Base-by-base conservation (phyloP, 1,139 yeast species). In the Kluyveromyces marxianus region DNA sequence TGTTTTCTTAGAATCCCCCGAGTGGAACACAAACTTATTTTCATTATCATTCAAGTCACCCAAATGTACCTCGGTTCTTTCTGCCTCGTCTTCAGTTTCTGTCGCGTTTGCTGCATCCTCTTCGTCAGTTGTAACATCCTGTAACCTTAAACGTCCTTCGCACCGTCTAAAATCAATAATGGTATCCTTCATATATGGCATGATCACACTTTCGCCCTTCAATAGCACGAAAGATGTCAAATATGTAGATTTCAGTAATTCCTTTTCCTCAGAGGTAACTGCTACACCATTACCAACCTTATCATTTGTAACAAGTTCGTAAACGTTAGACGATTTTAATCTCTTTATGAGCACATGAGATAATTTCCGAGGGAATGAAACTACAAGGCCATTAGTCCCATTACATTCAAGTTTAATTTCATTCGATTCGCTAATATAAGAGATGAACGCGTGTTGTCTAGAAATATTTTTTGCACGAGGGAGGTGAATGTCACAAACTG, bases 151-250 rank as follows among this genome's bases (percentile, higher is more conserved):
- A 30, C 47, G 38, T 21, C 55, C 53, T 44, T 54, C 57, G 4
- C 53, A 58, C 35, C 59, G 67, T 52, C 81, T 75, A 44, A 83
- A 71, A 59, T 82, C 85, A 47, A 83, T 57, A 37, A 77, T 63
- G 7, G 81, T 68, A 44, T 77, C 77, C 48, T 70, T 63, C 44
- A 78, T 68, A 48, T 71, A 69, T 2, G 88, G 89, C 59, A 83
- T 65, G 1, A 69, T 65, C 21, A 81, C 70, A 4, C 74, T 68
- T 61, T 83, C 90, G 49, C 70, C 71, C 45, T 74, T 69, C 48
- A 74, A 66, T 44, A 83, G 70, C 37, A 74, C 71, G 51, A 83
- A 76, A 49, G 82, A 83, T 3, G 86, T 79, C 54, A 59, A 41
- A 3, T 46, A 44, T 2, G 47, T 47, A 7, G 51, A 46, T 10